Percentiles rank a stretch among this genome's conserved stretches.
Conservation (phyloP, 2,329 filamentous ascomycete genomes). For the Septoria petroselini region DNA sequence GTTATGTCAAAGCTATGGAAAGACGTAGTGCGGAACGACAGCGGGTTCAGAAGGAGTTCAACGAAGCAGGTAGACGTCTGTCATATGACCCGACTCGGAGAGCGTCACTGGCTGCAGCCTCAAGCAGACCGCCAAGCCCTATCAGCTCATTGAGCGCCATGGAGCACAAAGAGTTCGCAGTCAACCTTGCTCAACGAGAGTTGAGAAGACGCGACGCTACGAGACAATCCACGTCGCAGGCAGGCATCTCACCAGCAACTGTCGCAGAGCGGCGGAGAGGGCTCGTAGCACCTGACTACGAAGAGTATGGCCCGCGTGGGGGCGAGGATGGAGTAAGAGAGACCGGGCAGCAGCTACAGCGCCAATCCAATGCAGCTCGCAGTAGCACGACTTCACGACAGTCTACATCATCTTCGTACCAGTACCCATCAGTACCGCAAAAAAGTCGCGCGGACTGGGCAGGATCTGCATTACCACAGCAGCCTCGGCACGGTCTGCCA, state of each 20-base stretch:
- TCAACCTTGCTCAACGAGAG: slow-evolving; percentile 71
- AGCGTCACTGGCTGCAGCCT: slow-evolving; percentile 19
- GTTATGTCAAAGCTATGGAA: slow-evolving; percentile 58
- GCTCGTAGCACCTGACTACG: slow-evolving; percentile 27
- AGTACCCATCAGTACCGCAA: slow-evolving; percentile 47
- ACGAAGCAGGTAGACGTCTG: slow-evolving; percentile 13
- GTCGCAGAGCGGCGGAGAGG: slow-evolving; percentile 32
- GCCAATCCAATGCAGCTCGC: slow-evolving; percentile 16
- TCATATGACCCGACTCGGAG: slow-evolving; percentile 20
- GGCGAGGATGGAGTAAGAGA: slow-evolving; percentile 29
- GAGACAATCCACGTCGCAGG: slow-evolving; percentile 49
- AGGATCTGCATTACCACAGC: slow-evolving; percentile 28
- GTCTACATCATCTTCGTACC: slow-evolving; percentile 34
- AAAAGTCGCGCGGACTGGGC: slow-evolving; percentile 39
- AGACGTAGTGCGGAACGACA: slow-evolving; percentile 37
- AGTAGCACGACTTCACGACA: slow-evolving; percentile 8
- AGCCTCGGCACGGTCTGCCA: slow-evolving; percentile 27
- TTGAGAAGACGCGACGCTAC: slow-evolving; percentile 64
- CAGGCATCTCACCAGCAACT: slow-evolving; percentile 52
- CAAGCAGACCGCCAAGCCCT: slow-evolving; percentile 15
- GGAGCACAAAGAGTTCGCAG: slow-evolving; percentile 71
- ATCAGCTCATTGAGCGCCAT: slow-evolving; percentile 58
- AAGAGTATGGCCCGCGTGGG: slow-evolving; percentile 10
- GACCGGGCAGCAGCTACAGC: slow-evolving; percentile 26
- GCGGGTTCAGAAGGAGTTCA: slow-evolving; percentile 24